A percentile compares a stretch with the other conserved stretches of the same genome.
Evolutionary conservation across 176 grass and related monocot genomes (phyloP).

Genomic region (Avena atlantica): DNA sequence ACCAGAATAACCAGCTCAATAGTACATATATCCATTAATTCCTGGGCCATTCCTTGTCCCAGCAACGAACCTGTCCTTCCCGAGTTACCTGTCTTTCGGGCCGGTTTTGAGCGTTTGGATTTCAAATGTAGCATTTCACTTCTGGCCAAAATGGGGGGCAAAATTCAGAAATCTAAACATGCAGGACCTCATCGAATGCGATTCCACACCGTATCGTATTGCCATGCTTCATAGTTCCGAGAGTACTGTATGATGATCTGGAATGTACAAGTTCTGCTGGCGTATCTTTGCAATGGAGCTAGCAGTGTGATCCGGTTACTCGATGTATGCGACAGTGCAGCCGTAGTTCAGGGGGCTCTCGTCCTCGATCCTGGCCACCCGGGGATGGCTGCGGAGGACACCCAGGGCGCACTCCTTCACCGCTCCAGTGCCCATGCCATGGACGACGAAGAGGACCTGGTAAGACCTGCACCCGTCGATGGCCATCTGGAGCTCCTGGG

Average conservation of each 20-base stretch:
- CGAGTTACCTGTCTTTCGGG: neutral
- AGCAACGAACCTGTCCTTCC: neutral
- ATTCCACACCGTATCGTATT: neutral
- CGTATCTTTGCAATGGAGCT: neutral
- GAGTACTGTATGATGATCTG: neutral
- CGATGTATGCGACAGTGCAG: constrained; percentile 73
- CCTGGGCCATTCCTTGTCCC: constrained; percentile 2
- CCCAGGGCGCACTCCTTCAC: constrained; percentile 55
- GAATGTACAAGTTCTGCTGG: neutral
- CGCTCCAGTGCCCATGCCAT: constrained; percentile 69
- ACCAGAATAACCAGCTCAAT: constrained; percentile 22
- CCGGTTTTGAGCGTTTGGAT: neutral
- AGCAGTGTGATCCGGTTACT: constrained; percentile 4
- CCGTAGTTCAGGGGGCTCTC: constrained; percentile 75
- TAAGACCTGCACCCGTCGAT: constrained; percentile 59
- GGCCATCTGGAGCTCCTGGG: constrained; percentile 55
- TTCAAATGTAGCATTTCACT: neutral
- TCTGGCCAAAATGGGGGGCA: neutral
- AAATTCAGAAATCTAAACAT: neutral
- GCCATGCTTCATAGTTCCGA: too few relatives aligned
- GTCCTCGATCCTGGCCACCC: constrained; percentile 67
- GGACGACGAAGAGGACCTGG: constrained; percentile 62
- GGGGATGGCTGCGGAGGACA: constrained; percentile 63
- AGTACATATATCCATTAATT: neutral
- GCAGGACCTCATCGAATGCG: neutral